Percentiles rank a stretch among this genome's conserved stretches.
phyloP scores from a whole-genome alignment of 116 monocot genomes.

The Dioscorea cayenensis region DNA sequence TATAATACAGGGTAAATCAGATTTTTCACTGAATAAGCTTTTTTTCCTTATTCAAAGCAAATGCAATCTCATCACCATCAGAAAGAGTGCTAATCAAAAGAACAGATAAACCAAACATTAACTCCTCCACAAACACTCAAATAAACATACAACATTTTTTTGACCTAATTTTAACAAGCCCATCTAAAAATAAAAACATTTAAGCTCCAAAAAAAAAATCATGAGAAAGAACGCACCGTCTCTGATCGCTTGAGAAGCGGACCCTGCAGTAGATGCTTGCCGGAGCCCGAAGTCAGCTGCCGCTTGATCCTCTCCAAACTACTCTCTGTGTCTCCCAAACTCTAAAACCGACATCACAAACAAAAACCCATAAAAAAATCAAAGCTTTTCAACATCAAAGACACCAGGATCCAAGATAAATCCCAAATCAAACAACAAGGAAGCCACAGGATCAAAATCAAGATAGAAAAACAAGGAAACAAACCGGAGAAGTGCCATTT shows the following conservation, averaged over 20 bases:
- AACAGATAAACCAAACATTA: background rate
- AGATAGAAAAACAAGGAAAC: conserved; percentile 1
- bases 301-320: conserved; percentile 99
- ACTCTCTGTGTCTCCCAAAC: conserved; percentile 56
- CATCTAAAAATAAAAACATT: background rate
- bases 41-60: background rate
- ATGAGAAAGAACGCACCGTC: conserved; percentile 38
- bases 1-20: too few species aligned
- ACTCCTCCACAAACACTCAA: background rate
- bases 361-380: background rate
- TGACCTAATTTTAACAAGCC: background rate
- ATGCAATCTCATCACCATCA: background rate
- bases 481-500: conserved; percentile 40
- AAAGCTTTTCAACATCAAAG: background rate
- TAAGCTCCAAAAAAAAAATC: background rate
- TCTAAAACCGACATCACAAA: conserved; percentile 25
- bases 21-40: background rate
- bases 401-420: background rate
- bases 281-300: conserved; percentile 77
- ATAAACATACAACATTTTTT: background rate
- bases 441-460: background rate
- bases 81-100: background rate
- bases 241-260: conserved; percentile 98
- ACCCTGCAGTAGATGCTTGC: conserved; percentile 88
- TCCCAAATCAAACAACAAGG: background rate